These are phyloP conservation scores for Trametes versicolor DNA, from an alignment of 1,284 basidiomycete genomes.

Conservation along the genomic window DNA sequence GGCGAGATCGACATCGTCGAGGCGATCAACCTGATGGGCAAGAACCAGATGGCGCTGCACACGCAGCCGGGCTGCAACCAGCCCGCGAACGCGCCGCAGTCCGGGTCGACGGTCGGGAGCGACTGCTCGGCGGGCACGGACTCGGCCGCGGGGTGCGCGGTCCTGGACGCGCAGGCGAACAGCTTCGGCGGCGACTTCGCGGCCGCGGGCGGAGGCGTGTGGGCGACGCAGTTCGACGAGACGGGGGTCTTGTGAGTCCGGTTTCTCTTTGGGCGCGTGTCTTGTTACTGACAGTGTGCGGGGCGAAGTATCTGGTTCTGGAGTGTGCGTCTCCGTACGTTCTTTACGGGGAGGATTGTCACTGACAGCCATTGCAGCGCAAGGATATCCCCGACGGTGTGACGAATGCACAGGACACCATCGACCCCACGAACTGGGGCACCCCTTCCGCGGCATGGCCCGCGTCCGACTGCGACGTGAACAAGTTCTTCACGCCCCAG, in stretches of 20 bases:
- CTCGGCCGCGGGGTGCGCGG: conserved; percentile 22
- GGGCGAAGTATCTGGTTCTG: conserved; percentile 72
- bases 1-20: conserved; percentile 70
- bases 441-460: conserved; percentile 66
- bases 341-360: background rate
- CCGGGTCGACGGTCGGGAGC: conserved; percentile 45
- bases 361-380: conserved; percentile 45
- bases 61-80: conserved; percentile 49
- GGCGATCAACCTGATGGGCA: conserved; percentile 49
- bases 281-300: background rate
- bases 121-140: conserved; percentile 50
- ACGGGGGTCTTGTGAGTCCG: conserved; percentile 49
- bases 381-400: conserved; percentile 46
- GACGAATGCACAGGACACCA: conserved; percentile 39
- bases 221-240: conserved; percentile 68
- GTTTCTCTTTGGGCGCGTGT: background rate
- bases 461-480: conserved; percentile 55
- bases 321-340: conserved; percentile 50
- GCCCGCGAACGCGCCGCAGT: conserved; percentile 46
- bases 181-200: conserved; percentile 66
- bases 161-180: conserved; percentile 54
- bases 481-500: conserved; percentile 61
- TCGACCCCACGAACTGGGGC: conserved; percentile 67
- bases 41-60: conserved; percentile 60
- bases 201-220: conserved; percentile 69